Evolutionary conservation across 805 yeast species (phyloP).

Genomic region (Candida montana): DNA sequence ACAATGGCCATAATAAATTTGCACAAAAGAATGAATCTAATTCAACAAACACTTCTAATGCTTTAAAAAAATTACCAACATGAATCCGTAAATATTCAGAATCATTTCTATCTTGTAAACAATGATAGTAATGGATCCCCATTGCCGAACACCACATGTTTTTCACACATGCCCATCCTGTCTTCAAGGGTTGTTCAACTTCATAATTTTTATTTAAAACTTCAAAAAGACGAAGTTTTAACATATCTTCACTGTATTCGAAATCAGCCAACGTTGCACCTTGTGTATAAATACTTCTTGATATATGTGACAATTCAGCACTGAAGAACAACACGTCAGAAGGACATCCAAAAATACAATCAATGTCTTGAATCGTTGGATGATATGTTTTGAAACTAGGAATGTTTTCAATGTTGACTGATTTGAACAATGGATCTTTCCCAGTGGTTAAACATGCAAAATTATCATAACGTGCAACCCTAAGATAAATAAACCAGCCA

Average conservation of each 20-base stretch:
- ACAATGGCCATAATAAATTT: constrained; percentile 8
- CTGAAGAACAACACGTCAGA: constrained; percentile 9
- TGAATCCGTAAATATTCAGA: constrained; percentile 3
- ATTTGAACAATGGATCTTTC: constrained; percentile 10
- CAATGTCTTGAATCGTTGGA: constrained; percentile 11
- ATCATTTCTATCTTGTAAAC: constrained; percentile 4
- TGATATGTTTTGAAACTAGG: constrained; percentile 7
- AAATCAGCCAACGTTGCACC: constrained; percentile 1
- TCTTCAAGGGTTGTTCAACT: background rate
- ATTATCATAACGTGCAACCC: constrained; percentile 14
- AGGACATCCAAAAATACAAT: constrained; percentile 14
- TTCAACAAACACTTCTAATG: constrained; percentile 1
- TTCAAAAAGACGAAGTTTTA: constrained; percentile 1
- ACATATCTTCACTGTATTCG: constrained; percentile 1
- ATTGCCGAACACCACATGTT: constrained; percentile 8
- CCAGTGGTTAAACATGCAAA: constrained; percentile 14
- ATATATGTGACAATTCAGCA: constrained; percentile 7
- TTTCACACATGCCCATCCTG: constrained; percentile 6
- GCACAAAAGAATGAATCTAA: constrained; percentile 9
- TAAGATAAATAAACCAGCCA: constrained; percentile 11
- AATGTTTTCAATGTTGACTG: background rate
- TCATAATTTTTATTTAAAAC: constrained; percentile 1
- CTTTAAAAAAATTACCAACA: constrained; percentile 4
- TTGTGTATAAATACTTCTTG: background rate
- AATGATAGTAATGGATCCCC: constrained; percentile 7